Evolutionary conservation across 2,329 filamentous ascomycete species (phyloP).

Genomic region (Ophiocordyceps unilateralis): DNA sequence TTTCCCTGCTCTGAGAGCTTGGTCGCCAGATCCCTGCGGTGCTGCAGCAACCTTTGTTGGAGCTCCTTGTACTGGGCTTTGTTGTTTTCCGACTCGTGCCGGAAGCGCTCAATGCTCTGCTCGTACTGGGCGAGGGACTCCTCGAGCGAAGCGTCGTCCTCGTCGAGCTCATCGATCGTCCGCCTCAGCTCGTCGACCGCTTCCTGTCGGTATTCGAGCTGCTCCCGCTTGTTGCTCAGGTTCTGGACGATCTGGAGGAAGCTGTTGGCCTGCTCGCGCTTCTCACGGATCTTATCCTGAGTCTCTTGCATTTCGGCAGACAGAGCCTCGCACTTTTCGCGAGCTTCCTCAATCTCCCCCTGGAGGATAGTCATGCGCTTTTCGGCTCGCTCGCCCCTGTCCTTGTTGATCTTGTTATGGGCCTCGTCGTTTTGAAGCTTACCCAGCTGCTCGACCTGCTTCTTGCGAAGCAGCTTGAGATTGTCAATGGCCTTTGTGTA

Average conservation of each 20-base stretch:
- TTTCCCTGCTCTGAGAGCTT: conserved; percentile 55
- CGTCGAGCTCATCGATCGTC: conserved; percentile 59
- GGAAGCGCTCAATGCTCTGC: conserved; percentile 49
- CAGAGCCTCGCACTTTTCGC: conserved; percentile 39
- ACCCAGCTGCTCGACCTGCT: conserved; percentile 57
- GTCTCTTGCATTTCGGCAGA: conserved; percentile 44
- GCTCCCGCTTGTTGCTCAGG: conserved; percentile 59
- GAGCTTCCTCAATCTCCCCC: conserved; percentile 45
- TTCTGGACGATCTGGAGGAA: conserved; percentile 60
- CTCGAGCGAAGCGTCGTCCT: conserved; percentile 62
- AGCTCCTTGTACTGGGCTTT: conserved; percentile 49
- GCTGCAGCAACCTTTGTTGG: conserved; percentile 26
- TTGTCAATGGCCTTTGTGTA: conserved; percentile 97
- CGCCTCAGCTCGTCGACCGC: conserved; percentile 52
- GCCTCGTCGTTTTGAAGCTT: conserved; percentile 59
- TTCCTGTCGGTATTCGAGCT: conserved; percentile 51
- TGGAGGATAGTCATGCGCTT: conserved; percentile 48
- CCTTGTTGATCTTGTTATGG: conserved; percentile 69
- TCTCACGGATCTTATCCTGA: conserved; percentile 39
- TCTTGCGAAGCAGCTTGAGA: conserved; percentile 73
- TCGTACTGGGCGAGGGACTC: conserved; percentile 62
- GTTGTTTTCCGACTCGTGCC: conserved; percentile 44
- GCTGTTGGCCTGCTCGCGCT: conserved; percentile 54
- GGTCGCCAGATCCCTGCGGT: conserved; percentile 27
- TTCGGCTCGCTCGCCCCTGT: conserved; percentile 57